Base-by-base conservation (phyloP, 768 basidiomycete species). In the Termitomyces sp. region DNA sequence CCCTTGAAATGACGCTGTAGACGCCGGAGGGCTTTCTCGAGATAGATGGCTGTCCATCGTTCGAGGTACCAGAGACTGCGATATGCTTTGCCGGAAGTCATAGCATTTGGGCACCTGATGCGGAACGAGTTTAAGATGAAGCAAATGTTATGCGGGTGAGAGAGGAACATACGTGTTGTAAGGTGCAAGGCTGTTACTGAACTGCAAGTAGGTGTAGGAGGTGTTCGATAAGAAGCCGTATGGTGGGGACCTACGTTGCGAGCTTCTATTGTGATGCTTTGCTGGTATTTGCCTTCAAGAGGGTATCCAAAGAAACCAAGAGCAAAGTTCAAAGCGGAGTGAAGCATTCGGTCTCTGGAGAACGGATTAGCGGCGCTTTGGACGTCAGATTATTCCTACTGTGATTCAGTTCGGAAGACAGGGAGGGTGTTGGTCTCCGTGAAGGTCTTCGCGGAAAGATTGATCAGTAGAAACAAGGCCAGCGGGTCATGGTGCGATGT, bases 161-260 rank as follows among this genome's bases (percentile, higher is more conserved):
- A 20, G 35, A 20, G n/a, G n/a, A 5, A 68, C 78, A 47, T 65
- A 90, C 75, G 89, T 91, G 56, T 80, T 79, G 62, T 94, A 94
- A 3, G 94, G 94, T 0, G 92, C 80, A 3, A 97, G 82, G 1
- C 92, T 94, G 68, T 89, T 89, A 71, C 92, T 92, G 68, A 87
- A 90, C 80, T 88, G 50, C 24, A 22, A 0, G 8, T 3, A 7
- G 22, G 44, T 26, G 8, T 45, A 7, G 16, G 44, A 45, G 14
- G 14, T 26, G 24, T 13, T 8, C 14, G 9, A 14, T 26, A 3
- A 3, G 22, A 60, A 63, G 9, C 10, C 84, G 68, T 74, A 77
- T 88, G 14, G 24, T 16, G 24, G n/a, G n/a, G 1, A 16, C 7
- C 79, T 81, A 45, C 44, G 24, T 45, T 0, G 70, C 46, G 11